These are phyloP conservation scores for Dalbergia cultrata DNA, from an alignment of 306 rosid species.

Conservation along the genomic window DNA sequence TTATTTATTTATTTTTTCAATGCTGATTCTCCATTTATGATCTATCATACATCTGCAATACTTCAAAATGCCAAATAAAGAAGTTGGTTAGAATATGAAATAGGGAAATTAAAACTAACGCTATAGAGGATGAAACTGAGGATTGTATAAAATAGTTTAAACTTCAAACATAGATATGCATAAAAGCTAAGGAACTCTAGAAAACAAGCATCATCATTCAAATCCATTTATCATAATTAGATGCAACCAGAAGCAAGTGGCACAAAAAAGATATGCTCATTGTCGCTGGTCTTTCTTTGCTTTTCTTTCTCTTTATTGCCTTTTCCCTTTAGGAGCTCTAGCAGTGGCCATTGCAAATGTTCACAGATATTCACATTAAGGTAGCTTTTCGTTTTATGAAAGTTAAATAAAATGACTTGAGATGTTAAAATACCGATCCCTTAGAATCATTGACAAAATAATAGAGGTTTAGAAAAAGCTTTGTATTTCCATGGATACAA, in stretches of 20 bases:
- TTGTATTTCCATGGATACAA: background rate
- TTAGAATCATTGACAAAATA: constrained; percentile 13
- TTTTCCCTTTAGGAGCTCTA: background rate
- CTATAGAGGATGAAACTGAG: constrained; percentile 7
- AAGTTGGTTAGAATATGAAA: constrained; percentile 26
- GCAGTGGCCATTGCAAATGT: background rate
- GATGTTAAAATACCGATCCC: background rate
- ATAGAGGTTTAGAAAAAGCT: background rate
- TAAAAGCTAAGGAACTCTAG: background rate
- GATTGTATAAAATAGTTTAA: background rate
- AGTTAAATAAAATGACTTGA: background rate
- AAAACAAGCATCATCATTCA: background rate
- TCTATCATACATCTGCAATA: constrained; percentile 49
- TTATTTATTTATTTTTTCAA: background rate
- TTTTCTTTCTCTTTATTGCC: background rate
- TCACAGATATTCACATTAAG: background rate
- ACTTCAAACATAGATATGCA: background rate
- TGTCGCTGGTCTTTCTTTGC: background rate
- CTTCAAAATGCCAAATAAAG: constrained; percentile 9
- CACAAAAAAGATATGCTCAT: background rate
- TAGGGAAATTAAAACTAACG: background rate
- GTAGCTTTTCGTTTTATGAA: background rate
- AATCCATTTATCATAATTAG: background rate
- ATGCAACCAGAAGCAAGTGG: constrained; percentile 5
- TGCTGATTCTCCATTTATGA: constrained; percentile 23